These are phyloP conservation scores for Dictyostelium capitatum DNA, from an alignment of 78 protist genomes.

Conservation along the genomic window DNA sequence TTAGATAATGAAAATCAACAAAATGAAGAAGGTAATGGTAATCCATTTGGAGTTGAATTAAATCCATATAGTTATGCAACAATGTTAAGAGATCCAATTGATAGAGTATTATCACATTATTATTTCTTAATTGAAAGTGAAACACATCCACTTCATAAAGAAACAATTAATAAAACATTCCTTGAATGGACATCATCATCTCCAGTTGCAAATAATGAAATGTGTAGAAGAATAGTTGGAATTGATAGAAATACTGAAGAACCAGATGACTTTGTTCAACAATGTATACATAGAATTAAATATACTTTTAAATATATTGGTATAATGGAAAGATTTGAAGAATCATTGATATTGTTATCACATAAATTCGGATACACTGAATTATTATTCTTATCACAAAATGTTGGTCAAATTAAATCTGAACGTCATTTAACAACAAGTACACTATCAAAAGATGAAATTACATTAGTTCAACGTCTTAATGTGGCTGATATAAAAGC, in stretches of 20 bases:
- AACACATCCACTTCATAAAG: conserved; percentile 4
- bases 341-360: conserved; percentile 32
- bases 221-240: conserved; percentile 38
- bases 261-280: neutral
- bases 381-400: neutral
- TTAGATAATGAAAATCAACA: neutral
- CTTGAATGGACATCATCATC: conserved; percentile 30
- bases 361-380: neutral
- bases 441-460: neutral
- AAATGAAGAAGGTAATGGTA: neutral
- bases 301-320: conserved; percentile 59
- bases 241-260: neutral
- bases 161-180: neutral
- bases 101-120: conserved; percentile 53
- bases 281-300: neutral
- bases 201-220: conserved; percentile 37
- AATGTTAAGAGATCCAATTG: conserved; percentile 64
- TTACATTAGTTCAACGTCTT: neutral
- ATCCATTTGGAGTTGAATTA: neutral
- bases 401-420: conserved; percentile 26
- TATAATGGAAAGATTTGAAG: conserved; percentile 58
- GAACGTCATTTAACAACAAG: neutral
- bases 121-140: conserved; percentile 11
- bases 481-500: conserved; percentile 32
- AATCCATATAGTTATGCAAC: conserved; percentile 32